Base-by-base conservation (phyloP, 441 rosid species). In the Syzygium malaccense region DNA sequence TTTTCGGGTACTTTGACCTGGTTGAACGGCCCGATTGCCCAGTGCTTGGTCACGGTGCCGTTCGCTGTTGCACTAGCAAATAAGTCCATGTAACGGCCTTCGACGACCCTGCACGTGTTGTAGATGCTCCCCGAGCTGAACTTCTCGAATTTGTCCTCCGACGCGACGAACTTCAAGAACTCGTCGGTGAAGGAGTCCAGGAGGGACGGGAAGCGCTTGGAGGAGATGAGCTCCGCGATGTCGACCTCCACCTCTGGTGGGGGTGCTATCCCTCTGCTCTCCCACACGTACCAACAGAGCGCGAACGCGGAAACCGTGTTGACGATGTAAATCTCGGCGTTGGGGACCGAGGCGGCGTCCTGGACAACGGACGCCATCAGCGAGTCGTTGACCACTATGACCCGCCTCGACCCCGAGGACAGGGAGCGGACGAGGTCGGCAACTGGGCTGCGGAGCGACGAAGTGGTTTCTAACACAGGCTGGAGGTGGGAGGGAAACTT, bases 401-500 rank as follows among this genome's bases (percentile, higher is more conserved):
- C 86, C 18, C 62, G 86, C 37, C 86, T 54, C 60, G 41, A 85
- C 37, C 48, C 51, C 5, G 41, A 32, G 57, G 86, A 48, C 48
- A 85, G 37, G 48, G 57, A 54, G 23, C 45, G 62, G 86, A 85
- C 60, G 45, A 85, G 86, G 60, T 37, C 13, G 57, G 60, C 62
- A 48, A 85, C 48, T 18, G 62, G 62, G 45, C 60, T 15, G 15
- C 86, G 86, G n/a, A 75, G 83, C 10, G 53, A 41, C 18, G 28
- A 23, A 41, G 83, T 48, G 9, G 53, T 49, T 19, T 58, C 64
- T 32, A 85, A 85, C 30, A 66, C 66, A 2, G 68, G 87, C 64
- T 55, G 88, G 88, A 86, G 88, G 79, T 86, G 88, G 80, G 88
- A 86, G 57, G 88, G 88, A 83, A 86, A 86, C 80, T 64, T 86